Percentiles rank a stretch among this genome's conserved stretches.
Evolutionary conservation across 73 alveolate genomes (phyloP).

Genomic region (Diophrys sp.): DNA sequence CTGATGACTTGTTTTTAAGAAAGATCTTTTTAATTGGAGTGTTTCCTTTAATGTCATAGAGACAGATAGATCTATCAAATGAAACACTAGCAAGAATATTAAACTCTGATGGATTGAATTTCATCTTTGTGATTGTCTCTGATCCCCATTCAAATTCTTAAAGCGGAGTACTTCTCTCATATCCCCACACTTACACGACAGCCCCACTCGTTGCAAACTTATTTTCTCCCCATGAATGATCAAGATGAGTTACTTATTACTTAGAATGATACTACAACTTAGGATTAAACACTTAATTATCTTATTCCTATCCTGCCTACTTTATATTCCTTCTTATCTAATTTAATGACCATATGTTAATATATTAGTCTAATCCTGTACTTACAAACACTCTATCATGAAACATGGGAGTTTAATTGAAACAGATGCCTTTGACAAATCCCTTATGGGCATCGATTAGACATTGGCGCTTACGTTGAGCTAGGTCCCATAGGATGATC

Average conservation of each 20-base stretch:
- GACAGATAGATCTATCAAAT: constrained; percentile 87
- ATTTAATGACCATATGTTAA: constrained; percentile 62
- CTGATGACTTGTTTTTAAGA: constrained; percentile 85
- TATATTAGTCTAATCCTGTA: constrained; percentile 80
- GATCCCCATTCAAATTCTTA: constrained; percentile 88
- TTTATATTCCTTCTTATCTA: constrained; percentile 47
- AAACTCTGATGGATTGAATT: constrained; percentile 91
- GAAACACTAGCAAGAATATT: constrained; percentile 80
- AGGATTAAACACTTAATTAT: not conserved
- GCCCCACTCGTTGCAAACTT: constrained; percentile 85
- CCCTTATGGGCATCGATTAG: constrained; percentile 71
- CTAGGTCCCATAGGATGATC: constrained; percentile 60
- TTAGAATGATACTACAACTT: not conserved
- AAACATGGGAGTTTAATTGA: constrained; percentile 16
- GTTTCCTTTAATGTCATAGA: constrained; percentile 91
- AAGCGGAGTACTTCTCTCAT: constrained; percentile 91
- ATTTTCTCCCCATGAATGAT: constrained; percentile 72
- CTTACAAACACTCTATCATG: constrained; percentile 68
- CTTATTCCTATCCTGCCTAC: too few relatives aligned
- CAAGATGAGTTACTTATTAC: constrained; percentile 34
- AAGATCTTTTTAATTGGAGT: constrained; percentile 85
- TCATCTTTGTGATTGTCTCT: constrained; percentile 87
- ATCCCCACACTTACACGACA: constrained; percentile 92
- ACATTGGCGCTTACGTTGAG: constrained; percentile 57
- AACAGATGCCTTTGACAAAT: constrained; percentile 64